Base-by-base conservation (phyloP, 352 stramenopile species). In the Pythium periplocum region DNA sequence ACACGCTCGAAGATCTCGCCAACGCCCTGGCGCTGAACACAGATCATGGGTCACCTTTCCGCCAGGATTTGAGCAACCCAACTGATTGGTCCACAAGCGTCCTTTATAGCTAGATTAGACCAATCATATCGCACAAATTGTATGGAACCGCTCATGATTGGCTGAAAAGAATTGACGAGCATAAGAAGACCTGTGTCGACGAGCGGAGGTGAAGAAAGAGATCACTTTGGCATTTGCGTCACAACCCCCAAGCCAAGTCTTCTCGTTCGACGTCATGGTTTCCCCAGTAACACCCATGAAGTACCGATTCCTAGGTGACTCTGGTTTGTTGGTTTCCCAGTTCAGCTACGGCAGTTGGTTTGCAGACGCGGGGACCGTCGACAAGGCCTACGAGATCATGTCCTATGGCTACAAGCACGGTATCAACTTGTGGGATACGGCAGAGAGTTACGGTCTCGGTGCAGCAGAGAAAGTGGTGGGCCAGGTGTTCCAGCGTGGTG, bases 341-440 rank as follows among this genome's bases (percentile, higher is more conserved):
- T 58, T 79, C 38, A 61, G 55, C 26, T 59, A 75, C 38, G 70
- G 70, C 47, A 47, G 3, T 17, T 57, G 45, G 54, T 37, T 46
- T 10, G 53, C 49, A n/a, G 8, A 12, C 26, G 49, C 7, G 26
- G 11, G 5, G 35, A 54, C 41, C 42, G 4, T 55, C 7, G 48
- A 60, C 12, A 55, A 38, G 17, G 58, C 51, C 3, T 69, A 69
- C 55, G 53, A 53, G 12, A 56, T 62, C 39, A 53, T 68, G 48
- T 26, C 6, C 12, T 8, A 59, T 42, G 61, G 40, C 5, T 68
- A 60, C 57, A 50, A 75, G 12, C 8, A 45, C 34, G 66, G 62
- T 26, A 67, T 75, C 50, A 75, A 73, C 53, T 64, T 75, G 7
- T 47, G 67, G 3, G 66, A 75, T 48, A 75, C 45, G 6, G 66